Evolutionary conservation across 345 rosid genomes (phyloP).

Genomic region (Iberis pinnata): DNA sequence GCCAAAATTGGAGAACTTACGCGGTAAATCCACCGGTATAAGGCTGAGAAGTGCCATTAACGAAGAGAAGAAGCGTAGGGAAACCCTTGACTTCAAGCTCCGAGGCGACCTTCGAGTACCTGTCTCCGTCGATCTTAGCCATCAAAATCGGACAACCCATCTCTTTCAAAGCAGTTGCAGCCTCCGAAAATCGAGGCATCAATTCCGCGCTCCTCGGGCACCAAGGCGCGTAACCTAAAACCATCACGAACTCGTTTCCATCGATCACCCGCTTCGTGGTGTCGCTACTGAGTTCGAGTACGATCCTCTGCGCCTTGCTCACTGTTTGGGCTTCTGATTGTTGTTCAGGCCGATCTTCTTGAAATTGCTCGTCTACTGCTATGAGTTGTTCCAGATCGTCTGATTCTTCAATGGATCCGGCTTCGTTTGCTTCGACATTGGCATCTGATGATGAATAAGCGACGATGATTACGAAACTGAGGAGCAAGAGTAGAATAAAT

Average conservation of each 20-base stretch:
- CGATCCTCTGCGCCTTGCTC: conserved; percentile 75
- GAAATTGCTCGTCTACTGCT: conserved; percentile 56
- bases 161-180: conserved; percentile 65
- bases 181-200: conserved; percentile 92
- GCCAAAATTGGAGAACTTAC: conserved; percentile 34
- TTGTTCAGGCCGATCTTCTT: conserved; percentile 31
- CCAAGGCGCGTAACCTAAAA: conserved; percentile 90
- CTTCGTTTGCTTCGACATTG: conserved; percentile 16
- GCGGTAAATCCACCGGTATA: conserved; percentile 76
- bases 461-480: conserved; percentile 27
- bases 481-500: conserved; percentile 28
- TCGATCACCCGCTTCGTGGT: conserved; percentile 41
- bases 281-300: conserved; percentile 62
- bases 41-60: conserved; percentile 59
- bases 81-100: conserved; percentile 62
- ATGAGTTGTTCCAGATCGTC: conserved; percentile 53
- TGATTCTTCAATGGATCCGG: conserved; percentile 23
- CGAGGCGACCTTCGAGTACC: conserved; percentile 72
- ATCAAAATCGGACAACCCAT: conserved; percentile 48
- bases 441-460: conserved; percentile 36
- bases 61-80: conserved; percentile 73
- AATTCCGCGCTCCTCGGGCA: conserved; percentile 87
- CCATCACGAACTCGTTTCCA: conserved; percentile 53
- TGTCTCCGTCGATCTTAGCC: conserved; percentile 86
- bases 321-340: conserved; percentile 63